Conservation (phyloP, 1,139 yeast genomes). For the Debaryomyces subglobosus region DNA sequence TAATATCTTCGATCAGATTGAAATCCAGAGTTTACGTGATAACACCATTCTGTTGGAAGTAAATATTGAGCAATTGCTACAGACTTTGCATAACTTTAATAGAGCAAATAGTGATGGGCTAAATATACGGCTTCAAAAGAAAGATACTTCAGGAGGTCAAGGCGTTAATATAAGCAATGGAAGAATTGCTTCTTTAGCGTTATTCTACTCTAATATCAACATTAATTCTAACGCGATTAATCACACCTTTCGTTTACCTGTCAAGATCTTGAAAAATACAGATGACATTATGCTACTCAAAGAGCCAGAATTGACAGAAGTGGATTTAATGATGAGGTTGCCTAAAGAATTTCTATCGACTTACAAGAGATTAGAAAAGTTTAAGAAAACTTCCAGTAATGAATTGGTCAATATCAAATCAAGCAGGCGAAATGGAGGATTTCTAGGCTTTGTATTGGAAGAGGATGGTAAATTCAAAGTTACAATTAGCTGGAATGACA, state of each 20-base stretch:
- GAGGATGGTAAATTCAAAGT: conserved; percentile 58
- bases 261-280: conserved; percentile 49
- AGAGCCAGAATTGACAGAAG: conserved; percentile 53
- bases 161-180: conserved; percentile 29
- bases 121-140: conserved; percentile 54
- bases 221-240: conserved; percentile 41
- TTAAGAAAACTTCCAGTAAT: conserved; percentile 39
- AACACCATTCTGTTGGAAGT: conserved; percentile 56
- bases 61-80: conserved; percentile 57
- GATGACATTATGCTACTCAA: conserved; percentile 41
- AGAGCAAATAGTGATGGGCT: conserved; percentile 53
- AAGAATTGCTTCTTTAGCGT: conserved; percentile 54
- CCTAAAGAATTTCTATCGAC: conserved; percentile 51
- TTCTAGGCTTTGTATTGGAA: conserved; percentile 51
- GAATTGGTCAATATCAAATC: conserved; percentile 40
- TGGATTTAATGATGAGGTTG: conserved; percentile 53
- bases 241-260: conserved; percentile 64
- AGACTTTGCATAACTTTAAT: conserved; percentile 57
- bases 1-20: conserved; percentile 51
- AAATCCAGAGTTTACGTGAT: conserved; percentile 50
- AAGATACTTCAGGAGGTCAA: conserved; percentile 36
- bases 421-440: conserved; percentile 38
- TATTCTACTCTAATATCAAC: conserved; percentile 47
- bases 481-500: conserved; percentile 60
- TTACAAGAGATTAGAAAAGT: conserved; percentile 60